These are phyloP conservation scores for Solanum aculeatissimum DNA, from an alignment of 305 asterid genomes.

Conservation along the genomic window DNA sequence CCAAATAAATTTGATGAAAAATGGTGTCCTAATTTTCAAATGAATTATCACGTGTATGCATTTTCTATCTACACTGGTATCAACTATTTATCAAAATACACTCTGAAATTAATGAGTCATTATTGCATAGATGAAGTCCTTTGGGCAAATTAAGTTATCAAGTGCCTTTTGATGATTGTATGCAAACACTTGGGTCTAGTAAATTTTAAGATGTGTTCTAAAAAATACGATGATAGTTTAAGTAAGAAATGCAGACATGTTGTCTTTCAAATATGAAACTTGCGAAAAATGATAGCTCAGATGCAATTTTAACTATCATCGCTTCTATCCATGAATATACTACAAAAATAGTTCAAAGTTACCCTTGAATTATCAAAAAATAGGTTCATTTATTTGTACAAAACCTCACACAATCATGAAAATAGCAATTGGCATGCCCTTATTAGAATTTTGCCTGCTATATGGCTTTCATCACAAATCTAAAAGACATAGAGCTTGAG, in stretches of 20 bases:
- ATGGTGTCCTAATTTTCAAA: background rate
- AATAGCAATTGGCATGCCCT: background rate
- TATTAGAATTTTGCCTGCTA: background rate
- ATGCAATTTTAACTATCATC: background rate
- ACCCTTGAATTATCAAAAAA: background rate
- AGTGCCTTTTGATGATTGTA: no score
- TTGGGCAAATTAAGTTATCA: no score
- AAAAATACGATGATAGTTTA: background rate
- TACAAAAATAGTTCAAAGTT: background rate
- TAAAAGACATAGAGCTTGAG: background rate
- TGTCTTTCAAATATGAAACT: background rate
- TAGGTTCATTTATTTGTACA: background rate
- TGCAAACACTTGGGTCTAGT: no score
- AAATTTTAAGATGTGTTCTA: background rate
- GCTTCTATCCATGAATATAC: background rate
- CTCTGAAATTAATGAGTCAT: no score
- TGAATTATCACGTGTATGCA: no score
- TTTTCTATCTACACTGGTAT: no score
- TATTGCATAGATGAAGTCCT: no score
- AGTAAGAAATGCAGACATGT: background rate
- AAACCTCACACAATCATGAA: background rate
- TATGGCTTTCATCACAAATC: background rate
- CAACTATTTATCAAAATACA: no score
- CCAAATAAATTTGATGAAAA: no score
- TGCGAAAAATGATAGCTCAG: background rate